A percentile compares a stretch with the other conserved stretches of the same genome.
phyloP scores from a whole-genome alignment of 2,329 filamentous ascomycete genomes.

The Exophiala sp. region DNA sequence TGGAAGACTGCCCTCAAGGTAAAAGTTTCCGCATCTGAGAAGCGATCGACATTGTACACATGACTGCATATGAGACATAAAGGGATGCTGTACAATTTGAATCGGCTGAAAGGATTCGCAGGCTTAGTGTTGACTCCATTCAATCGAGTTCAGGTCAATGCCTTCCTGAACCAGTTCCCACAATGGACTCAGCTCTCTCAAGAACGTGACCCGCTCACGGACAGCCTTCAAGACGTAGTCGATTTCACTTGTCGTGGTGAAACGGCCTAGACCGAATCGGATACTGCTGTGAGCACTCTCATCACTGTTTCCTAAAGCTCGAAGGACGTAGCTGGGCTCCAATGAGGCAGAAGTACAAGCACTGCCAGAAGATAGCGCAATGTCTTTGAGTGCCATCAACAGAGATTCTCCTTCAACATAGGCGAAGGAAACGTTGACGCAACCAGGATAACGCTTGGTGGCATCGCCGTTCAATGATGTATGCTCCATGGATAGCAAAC shows the following conservation, averaged over 20 bases:
- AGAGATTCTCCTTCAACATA: constrained; percentile 98
- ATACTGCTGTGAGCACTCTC: constrained; percentile 98
- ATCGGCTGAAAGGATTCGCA: neutral
- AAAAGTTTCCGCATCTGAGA: neutral
- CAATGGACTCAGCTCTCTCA: constrained; percentile 88
- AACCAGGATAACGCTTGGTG: constrained; percentile 84
- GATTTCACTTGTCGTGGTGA: constrained; percentile 92
- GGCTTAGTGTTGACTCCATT: constrained; percentile 91
- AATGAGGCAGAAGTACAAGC: constrained; percentile 96
- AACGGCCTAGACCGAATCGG: constrained; percentile 92
- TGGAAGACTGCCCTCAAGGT: neutral
- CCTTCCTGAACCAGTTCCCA: constrained; percentile 99
- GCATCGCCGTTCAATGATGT: constrained; percentile 86
- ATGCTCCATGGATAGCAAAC: constrained; percentile 85
- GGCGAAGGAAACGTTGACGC: constrained; percentile 96
- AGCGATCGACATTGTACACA: neutral
- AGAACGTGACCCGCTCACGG: constrained; percentile 81
- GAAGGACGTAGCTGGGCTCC: constrained; percentile 92
- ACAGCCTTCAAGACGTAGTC: constrained; percentile 97
- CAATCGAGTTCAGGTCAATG: constrained; percentile 89
- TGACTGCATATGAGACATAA: neutral
- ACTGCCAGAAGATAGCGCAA: constrained; percentile 92
- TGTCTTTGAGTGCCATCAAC: constrained; percentile 97
- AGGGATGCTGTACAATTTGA: constrained; percentile 9
- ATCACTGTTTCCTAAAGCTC: constrained; percentile 91